Evolutionary conservation across 1,284 basidiomycete species (phyloP).

Genomic region (Boletus austroedulis): DNA sequence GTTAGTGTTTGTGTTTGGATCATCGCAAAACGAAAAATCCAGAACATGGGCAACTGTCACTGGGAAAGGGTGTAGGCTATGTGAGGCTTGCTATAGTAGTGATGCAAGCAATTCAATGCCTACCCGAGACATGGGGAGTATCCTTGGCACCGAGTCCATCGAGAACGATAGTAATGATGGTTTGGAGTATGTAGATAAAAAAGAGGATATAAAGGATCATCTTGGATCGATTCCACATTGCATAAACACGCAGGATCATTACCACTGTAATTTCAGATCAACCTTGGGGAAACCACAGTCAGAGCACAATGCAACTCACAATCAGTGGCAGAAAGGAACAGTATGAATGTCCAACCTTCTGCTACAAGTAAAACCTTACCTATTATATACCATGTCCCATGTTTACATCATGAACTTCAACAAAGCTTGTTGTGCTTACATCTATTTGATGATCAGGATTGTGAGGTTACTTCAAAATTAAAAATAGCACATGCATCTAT

Average conservation of each 20-base stretch:
- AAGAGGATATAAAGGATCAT: no score
- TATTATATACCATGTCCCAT: neutral
- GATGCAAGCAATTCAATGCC: neutral
- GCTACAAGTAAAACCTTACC: neutral
- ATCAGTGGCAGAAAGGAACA: neutral
- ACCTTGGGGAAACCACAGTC: neutral
- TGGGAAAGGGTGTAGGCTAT: neutral
- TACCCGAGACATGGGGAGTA: neutral
- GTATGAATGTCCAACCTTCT: neutral
- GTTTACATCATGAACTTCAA: neutral
- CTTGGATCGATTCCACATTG: no score
- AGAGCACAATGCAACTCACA: neutral
- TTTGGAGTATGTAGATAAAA: neutral
- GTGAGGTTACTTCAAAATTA: neutral
- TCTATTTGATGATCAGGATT: neutral
- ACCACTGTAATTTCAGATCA: neutral
- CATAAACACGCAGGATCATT: no score
- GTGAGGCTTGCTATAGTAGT: no score
- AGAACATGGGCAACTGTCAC: neutral
- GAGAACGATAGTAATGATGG: neutral
- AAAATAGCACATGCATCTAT: neutral
- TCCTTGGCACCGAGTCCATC: no score
- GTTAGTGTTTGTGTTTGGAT: neutral
- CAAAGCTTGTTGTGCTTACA: neutral
- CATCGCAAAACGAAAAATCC: neutral